These are phyloP conservation scores for Peronospora belbahrii DNA, from an alignment of 352 stramenopile species.

Conservation along the genomic window DNA sequence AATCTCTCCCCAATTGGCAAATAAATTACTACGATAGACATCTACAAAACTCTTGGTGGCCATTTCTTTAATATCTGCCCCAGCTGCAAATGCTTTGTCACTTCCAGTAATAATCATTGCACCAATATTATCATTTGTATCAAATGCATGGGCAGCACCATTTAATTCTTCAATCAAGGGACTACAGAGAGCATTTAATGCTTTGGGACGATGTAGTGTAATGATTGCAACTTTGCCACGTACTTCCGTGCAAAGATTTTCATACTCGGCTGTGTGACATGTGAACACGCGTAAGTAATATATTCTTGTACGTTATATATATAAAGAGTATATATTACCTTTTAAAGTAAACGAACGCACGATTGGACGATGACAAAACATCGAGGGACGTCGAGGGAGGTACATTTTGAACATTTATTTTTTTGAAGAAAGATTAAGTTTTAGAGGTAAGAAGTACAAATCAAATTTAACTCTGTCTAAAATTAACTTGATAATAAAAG, in stretches of 20 bases:
- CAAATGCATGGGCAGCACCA: slow-evolving; percentile 87
- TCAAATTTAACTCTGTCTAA: too few species aligned
- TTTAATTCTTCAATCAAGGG: slow-evolving; percentile 94
- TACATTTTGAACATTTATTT: too few species aligned
- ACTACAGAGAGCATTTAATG: slow-evolving; percentile 95
- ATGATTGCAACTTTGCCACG: slow-evolving; percentile 91
- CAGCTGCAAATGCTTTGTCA: slow-evolving; percentile 94
- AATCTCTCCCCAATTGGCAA: slow-evolving; percentile 94
- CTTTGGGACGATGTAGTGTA: slow-evolving; percentile 94
- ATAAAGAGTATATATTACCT: too few species aligned
- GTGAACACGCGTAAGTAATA: too few species aligned
- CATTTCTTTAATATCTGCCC: slow-evolving; percentile 98
- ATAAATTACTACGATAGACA: slow-evolving; percentile 94
- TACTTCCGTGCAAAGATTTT: slow-evolving; percentile 85
- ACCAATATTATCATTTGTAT: slow-evolving; percentile 89
- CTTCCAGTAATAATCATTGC: slow-evolving; percentile 95
- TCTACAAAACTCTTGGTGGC: slow-evolving; percentile 88
- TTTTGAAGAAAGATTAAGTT: too few species aligned
- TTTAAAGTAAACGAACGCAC: too few species aligned
- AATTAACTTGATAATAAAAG: too few species aligned
- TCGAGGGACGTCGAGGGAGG: too few species aligned
- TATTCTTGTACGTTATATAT: too few species aligned
- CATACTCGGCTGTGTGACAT: slow-evolving; percentile 49
- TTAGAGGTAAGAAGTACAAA: too few species aligned
- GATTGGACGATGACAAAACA: too few species aligned